Evolutionary conservation across 768 basidiomycete species (phyloP), one percentile per base, ranked within the genome.

Genomic region (Mycena pura): DNA sequence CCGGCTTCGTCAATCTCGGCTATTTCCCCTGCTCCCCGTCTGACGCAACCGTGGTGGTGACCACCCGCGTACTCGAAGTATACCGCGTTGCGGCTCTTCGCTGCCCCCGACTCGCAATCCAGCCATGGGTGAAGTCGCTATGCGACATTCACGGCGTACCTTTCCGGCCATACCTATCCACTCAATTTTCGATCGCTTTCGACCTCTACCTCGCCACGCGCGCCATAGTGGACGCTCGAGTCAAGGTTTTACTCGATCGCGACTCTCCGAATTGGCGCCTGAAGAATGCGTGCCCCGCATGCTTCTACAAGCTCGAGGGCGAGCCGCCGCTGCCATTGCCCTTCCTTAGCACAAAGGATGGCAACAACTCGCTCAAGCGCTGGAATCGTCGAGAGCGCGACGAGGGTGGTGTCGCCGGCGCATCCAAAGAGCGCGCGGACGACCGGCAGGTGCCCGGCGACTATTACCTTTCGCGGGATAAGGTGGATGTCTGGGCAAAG

Each of bases 301-400:
- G 73, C 53, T 56, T 44, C 10, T 68, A 70, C 46, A 57, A 67
- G 54, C 64, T 71, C 11, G 54, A 68, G 28, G 64, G 57, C 52
- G 70, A 74, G 52, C 41, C 52, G 0, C 24, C 40, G 0, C 60
- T 73, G 6, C 39, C 28, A 2, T 62, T 67, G 25, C 41, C 54
- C 2, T 62, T 64, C 28, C 57, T 72, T 38, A 19, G 65, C 22
- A 52, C 60, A 24, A 60, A 70, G 27, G 72, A 73, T 45, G 69
- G 70, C 17, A 72, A 73, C 54, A 59, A 70, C 36, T 72, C 72
- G 5, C 46, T 65, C 24, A 65, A 69, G 36, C 67, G 61, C n/a
- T 28, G 66, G 14, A 6, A 36, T 13, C 32, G 50, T 7, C 36
- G 32, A 19, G 36, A 32, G 32, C 31, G 22, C n/a, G 62, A 31